Base-by-base conservation (phyloP, 2,329 filamentous ascomycete species). In the Fusarium sp. region DNA sequence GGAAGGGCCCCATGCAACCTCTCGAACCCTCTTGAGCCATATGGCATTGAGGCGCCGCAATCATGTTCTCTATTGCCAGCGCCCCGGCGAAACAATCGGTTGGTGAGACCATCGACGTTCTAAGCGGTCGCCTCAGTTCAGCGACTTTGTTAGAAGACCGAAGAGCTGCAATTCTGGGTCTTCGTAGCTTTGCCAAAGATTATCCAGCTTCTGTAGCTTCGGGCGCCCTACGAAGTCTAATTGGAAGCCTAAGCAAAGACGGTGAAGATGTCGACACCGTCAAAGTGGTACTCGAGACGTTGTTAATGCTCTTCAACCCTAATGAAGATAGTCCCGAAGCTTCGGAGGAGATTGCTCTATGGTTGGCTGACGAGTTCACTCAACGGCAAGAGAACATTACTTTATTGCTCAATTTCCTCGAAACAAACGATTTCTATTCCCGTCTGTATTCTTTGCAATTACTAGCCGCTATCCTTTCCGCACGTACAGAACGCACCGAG, bases 341-440 rank as follows among this genome's bases (percentile, higher is more conserved):
- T 59, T 97, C 95, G 18, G 95, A 98, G 73, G 96, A 99, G 82
- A 97, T 99, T 76, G 93, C 93, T 22, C 86, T 98, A 33, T 99
- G 96, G 94, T 87, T 99, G 65, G 96, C 96, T 59, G 96, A 99
- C 83, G 95, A 98, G 82, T 99, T 99, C 80, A 98, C 96, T 38
- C 95, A 97, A 86, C 91, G 94, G 71, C 95, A 98, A 89, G 95
- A 98, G 83, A 98, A 99, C 81, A 95, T 98, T 69, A 95, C 94
- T 4, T 86, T 96, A 20, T 88, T 99, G 29, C 89, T 99, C 68
- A 93, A 96, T 79, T 93, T 99, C 62, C 88, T 99, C 73, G 95
- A 98, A 74, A 90, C 92, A 18, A 87, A 87, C 73, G 95, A 98
- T 77, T 97, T 97, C 78, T 97, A 97, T 82, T 93, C 94, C 27